Percentiles rank a stretch among this genome's conserved stretches.
Conservation (phyloP, 768 basidiomycete genomes). For the Serendipita sp. region DNA sequence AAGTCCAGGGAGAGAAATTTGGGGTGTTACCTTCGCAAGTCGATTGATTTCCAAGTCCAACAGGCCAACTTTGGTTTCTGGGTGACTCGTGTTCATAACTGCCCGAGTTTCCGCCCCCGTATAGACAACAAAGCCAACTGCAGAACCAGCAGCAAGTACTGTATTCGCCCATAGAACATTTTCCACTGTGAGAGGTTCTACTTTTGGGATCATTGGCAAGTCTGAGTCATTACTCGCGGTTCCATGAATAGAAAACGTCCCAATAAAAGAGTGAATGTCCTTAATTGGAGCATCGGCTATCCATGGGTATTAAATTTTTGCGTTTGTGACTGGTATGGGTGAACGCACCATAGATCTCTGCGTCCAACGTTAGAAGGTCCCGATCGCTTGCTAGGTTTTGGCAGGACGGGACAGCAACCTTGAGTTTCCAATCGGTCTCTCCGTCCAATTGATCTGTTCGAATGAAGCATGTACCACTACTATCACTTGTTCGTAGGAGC, state of each 20-base stretch:
- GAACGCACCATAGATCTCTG: slow-evolving; percentile 71
- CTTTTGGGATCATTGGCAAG: slow-evolving; percentile 29
- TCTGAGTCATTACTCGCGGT: slow-evolving; percentile 16
- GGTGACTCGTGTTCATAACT: slow-evolving; percentile 97
- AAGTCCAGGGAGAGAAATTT: background rate
- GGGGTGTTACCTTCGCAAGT: slow-evolving; percentile 62
- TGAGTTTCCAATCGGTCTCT: slow-evolving; percentile 97
- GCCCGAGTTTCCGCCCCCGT: slow-evolving; percentile 92
- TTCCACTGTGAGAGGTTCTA: slow-evolving; percentile 84
- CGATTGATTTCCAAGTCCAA: slow-evolving; percentile 90
- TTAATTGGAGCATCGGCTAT: slow-evolving; percentile 88
- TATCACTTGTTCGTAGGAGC: slow-evolving; percentile 73
- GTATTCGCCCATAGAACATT: slow-evolving; percentile 97
- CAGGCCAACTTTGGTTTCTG: slow-evolving; percentile 83
- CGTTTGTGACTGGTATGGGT: slow-evolving; percentile 4
- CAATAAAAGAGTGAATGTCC: slow-evolving; percentile 90
- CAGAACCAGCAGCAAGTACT: slow-evolving; percentile 86
- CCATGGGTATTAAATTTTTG: background rate
- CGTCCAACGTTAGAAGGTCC: slow-evolving; percentile 47
- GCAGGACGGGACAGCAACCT: slow-evolving; percentile 71
- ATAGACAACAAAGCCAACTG: slow-evolving; percentile 84
- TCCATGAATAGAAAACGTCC: slow-evolving; percentile 54
- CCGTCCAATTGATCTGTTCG: slow-evolving; percentile 96
- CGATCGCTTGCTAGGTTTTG: slow-evolving; percentile 49
- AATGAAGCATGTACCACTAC: slow-evolving; percentile 89